Conservation (phyloP, 106 monocot genomes). For the Allium cepa region DNA sequence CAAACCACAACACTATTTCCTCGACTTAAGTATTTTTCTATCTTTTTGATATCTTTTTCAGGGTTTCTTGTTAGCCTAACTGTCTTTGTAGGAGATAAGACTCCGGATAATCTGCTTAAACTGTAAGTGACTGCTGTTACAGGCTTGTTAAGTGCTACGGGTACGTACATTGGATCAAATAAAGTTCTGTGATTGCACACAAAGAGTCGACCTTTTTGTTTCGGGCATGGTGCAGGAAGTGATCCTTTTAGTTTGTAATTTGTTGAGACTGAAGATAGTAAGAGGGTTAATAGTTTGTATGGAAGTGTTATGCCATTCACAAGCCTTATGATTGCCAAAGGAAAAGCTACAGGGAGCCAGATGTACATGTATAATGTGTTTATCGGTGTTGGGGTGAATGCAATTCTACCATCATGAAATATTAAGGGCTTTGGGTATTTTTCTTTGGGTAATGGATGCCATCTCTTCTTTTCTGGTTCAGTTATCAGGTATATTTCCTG, state of each 20-base stretch:
- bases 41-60: constrained; percentile 20
- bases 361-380: constrained; percentile 30
- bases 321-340: constrained; percentile 19
- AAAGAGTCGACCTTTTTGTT: constrained; percentile 20
- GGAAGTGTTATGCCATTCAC: constrained; percentile 21
- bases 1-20: constrained; percentile 61
- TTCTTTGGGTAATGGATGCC: constrained; percentile 19
- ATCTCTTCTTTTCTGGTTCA: constrained; percentile 29
- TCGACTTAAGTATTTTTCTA: constrained; percentile 25
- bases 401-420: constrained; percentile 54
- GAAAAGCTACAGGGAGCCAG: constrained; percentile 40
- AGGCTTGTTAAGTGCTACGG: constrained; percentile 22
- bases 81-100: constrained; percentile 47
- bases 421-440: constrained; percentile 31
- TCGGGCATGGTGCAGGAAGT: background rate
- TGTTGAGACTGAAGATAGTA: constrained; percentile 22
- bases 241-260: constrained; percentile 5
- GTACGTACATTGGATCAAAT: constrained; percentile 55
- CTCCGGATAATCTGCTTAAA: constrained; percentile 34
- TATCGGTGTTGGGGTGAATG: constrained; percentile 31
- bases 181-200: constrained; percentile 81
- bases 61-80: constrained; percentile 33
- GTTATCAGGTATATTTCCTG: constrained; percentile 31
- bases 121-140: constrained; percentile 53
- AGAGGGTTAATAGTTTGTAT: constrained; percentile 15